Conservation (phyloP, 495 filamentous ascomycete genomes). For the Clohesyomyces aquaticus region DNA sequence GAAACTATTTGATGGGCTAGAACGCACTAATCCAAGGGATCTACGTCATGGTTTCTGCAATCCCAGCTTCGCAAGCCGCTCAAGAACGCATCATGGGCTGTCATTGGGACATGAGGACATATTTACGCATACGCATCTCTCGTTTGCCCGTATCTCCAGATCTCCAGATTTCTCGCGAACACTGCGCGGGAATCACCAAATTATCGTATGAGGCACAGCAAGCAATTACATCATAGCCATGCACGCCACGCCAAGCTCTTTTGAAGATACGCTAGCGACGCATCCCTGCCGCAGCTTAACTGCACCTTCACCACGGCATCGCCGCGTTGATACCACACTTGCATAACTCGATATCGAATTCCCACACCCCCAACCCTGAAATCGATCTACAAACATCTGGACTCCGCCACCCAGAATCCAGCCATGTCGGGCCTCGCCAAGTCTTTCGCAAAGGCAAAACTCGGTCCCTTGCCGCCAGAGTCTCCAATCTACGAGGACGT, state of each 20-base stretch:
- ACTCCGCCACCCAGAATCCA: conserved; percentile 6
- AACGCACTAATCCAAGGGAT: neutral
- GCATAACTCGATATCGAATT: conserved; percentile 11
- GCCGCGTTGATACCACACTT: too few species aligned
- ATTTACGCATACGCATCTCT: too few species aligned
- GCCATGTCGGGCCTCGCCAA: conserved; percentile 89
- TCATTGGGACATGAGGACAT: neutral
- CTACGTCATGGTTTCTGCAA: conserved; percentile 27
- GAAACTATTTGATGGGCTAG: conserved; percentile 2
- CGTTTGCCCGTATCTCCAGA: too few species aligned
- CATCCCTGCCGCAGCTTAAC: conserved; percentile 4
- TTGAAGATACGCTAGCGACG: neutral
- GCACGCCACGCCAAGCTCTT: neutral
- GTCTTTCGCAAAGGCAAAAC: conserved; percentile 78
- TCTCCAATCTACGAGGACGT: conserved; percentile 45
- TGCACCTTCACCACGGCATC: conserved; percentile 3
- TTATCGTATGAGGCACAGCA: neutral
- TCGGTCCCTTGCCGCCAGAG: conserved; percentile 64
- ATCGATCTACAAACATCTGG: neutral
- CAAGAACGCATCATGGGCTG: conserved; percentile 5
- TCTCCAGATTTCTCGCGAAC: too few species aligned
- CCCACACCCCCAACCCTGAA: neutral
- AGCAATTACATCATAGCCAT: conserved; percentile 2
- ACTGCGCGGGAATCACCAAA: too few species aligned
- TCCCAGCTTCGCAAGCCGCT: neutral